Evolutionary conservation across 73 alveolate genomes (phyloP), one percentile per base, ranked within the genome.

Genomic region (Paramecium primaurelia): DNA sequence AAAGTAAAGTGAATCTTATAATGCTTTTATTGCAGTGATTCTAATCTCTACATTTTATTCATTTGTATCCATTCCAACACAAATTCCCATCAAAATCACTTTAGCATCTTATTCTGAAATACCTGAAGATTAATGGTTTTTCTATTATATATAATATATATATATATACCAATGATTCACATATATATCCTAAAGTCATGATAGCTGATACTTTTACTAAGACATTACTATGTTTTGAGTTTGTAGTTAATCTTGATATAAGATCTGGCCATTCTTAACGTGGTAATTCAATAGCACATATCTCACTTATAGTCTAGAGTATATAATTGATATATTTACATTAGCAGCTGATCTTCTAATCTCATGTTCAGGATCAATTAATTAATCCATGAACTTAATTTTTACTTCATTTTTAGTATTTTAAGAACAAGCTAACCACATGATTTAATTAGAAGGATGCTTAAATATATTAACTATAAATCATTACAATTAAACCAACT

Each of bases 331-430:
- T 30, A 12, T 73, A 73, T 38, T 71, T 73, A 73, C 87, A 38
- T 73, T 73, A 6, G 87, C 87, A 34, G 87, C 87, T 37, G 87
- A 34, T 73, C 87, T 73, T 73, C 87, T 73, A 22, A 73, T 73
- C 18, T 73, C 87, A 9, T 37, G 18, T 73, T 73, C 87, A 30
- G 32, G 37, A 73, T 73, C 87, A 16, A 73, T 38, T 40, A 73
- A 73, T 73, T 73, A 40, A 4, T 73, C 87, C 59, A 73, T 40
- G 59, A 34, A 73, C 59, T 34, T 73, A 20, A 40, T 11, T 73
- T 73, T 73, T 25, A 73, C 59, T 40, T 73, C 87, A 73, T 73
- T 73, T 73, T 40, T 73, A 73, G 87, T 40, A 14, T 73, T 14
- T 36, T 20, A 20, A 16, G 87, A 36, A 73, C 87, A 73, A 12